These are phyloP conservation scores for Blastobotrys attinorum DNA, from an alignment of 805 yeast species.

Conservation along the genomic window DNA sequence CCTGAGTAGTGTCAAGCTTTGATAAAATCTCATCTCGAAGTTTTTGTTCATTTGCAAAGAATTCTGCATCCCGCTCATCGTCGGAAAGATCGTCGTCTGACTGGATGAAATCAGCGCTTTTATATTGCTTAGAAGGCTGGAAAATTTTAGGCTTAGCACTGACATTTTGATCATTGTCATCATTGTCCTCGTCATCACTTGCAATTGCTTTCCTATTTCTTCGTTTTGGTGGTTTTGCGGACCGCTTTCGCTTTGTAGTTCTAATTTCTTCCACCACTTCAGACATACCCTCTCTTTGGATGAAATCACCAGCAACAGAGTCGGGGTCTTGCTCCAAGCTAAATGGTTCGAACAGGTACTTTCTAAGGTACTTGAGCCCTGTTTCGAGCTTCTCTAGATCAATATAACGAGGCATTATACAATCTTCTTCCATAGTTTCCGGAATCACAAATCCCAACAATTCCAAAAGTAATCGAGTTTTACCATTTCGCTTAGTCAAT, in stretches of 20 bases:
- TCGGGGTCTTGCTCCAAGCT: conserved; percentile 28
- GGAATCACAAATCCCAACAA: conserved; percentile 42
- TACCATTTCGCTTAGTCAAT: conserved; percentile 39
- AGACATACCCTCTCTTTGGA: conserved; percentile 9
- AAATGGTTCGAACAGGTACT: conserved; percentile 34
- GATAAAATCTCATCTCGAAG: conserved; percentile 11
- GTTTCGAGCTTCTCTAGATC: conserved; percentile 30
- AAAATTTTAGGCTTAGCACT: neutral
- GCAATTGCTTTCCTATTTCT: conserved; percentile 12
- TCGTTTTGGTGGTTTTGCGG: too few relatives aligned
- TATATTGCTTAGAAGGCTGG: conserved; percentile 12
- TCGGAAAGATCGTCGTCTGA: conserved; percentile 62
- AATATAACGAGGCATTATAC: conserved; percentile 32
- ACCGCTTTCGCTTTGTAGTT: conserved; percentile 18
- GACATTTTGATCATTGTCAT: conserved; percentile 12
- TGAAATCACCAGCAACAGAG: conserved; percentile 29
- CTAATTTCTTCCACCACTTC: conserved; percentile 5
- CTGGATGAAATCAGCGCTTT: conserved; percentile 47
- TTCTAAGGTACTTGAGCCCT: conserved; percentile 33
- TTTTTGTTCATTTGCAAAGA: conserved; percentile 49
- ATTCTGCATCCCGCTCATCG: conserved; percentile 43
- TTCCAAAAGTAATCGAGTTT: conserved; percentile 40
- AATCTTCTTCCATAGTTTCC: conserved; percentile 31
- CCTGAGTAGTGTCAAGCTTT: neutral
- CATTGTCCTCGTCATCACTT: conserved; percentile 3